Conservation (phyloP, 1,284 basidiomycete species). For the Cronartium quercuum region DNA sequence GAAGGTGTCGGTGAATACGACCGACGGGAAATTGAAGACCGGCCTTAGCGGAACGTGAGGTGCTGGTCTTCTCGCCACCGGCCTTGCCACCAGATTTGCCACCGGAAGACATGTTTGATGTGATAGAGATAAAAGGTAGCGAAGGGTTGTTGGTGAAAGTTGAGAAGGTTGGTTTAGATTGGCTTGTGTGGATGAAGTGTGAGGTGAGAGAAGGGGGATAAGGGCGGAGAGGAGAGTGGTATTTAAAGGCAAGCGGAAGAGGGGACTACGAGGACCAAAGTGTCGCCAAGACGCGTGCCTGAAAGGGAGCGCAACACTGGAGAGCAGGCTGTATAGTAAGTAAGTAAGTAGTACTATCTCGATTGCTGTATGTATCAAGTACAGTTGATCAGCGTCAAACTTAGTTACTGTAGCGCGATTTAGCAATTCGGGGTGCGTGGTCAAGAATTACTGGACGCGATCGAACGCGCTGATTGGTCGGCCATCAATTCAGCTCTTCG, state of each 20-base stretch:
- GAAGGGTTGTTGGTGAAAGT: too few relatives aligned
- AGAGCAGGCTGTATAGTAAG: too few relatives aligned
- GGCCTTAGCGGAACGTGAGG: conserved; percentile 73
- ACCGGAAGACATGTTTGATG: conserved; percentile 45
- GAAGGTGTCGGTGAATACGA: conserved; percentile 78
- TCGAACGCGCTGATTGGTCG: neutral
- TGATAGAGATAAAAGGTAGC: neutral
- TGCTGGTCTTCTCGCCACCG: conserved; percentile 50
- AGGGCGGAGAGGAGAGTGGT: neutral
- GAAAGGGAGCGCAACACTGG: too few relatives aligned
- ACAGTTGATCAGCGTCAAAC: too few relatives aligned
- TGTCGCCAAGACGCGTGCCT: too few relatives aligned
- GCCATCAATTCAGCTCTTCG: too few relatives aligned
- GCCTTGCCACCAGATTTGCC: conserved; percentile 53
- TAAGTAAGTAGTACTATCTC: too few relatives aligned
- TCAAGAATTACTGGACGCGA: neutral
- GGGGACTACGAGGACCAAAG: too few relatives aligned
- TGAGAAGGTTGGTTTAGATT: neutral
- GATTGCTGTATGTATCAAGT: too few relatives aligned
- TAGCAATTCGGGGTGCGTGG: neutral
- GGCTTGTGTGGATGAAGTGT: neutral
- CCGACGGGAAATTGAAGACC: conserved; percentile 78
- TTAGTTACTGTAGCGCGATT: too few relatives aligned
- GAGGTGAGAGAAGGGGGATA: neutral
- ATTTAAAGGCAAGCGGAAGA: neutral